Evolutionary conservation across 345 rosid species (phyloP), one percentile per base, ranked within the genome.

Genomic region (Linum trigynum): DNA sequence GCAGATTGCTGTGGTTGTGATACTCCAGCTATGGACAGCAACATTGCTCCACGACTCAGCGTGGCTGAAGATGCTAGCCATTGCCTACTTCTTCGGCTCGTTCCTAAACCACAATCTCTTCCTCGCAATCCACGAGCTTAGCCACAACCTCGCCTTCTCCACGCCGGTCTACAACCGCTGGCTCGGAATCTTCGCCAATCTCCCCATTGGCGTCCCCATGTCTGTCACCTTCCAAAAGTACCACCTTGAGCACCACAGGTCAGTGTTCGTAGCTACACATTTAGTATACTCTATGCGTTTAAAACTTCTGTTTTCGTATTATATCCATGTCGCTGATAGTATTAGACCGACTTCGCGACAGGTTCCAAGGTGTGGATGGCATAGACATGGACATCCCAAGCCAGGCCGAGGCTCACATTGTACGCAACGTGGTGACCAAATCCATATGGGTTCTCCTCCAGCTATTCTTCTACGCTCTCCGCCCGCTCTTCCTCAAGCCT

Each of bases 141-240:
- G 95, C 79, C 98, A 92, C 83, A 92, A 87, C 63, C 92, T 92
- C 0, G 95, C 97, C 39, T 92, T 89, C 81, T 87, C 87, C 2
- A 82, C 86, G 57, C 91, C 94, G 1, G 79, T 76, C 71, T 80
- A 80, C 79, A 92, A 89, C 75, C 82, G 88, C 9, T 92, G 91
- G 84, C 94, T 92, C 36, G 96, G 97, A 32, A 87, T 89, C 59
- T 83, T 92, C 16, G 98, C 96, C 2, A 87, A 89, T 66, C 87
- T 89, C 65, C 98, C 97, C 45, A 78, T 92, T 5, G 97, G 97
- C 9, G 92, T 89, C 23, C 95, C 96, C 36, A 92, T 92, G 92
- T 84, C 95, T 0, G 79, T 89, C 16, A 87, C 97, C 15, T 92
- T 87, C 82, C 96, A 87, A 66, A 92, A 89, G 74, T 89, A 87